Percentiles rank a stretch among this genome's conserved stretches.
phyloP scores from a whole-genome alignment of 2,329 filamentous ascomycete species.

The Microsporum audouinii region DNA sequence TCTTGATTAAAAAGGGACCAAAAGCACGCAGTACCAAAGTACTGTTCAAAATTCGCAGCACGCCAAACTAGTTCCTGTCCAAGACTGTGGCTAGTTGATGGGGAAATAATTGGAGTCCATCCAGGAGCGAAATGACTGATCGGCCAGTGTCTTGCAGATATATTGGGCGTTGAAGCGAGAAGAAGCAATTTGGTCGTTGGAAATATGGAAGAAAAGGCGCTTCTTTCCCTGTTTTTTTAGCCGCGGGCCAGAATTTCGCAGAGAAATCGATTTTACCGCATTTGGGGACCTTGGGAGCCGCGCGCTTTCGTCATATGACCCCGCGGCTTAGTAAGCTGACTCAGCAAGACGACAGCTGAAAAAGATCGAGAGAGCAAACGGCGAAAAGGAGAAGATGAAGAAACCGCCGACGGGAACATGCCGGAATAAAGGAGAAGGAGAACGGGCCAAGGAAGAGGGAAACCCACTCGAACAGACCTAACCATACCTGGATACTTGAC shows the following conservation, averaged over 20 bases:
- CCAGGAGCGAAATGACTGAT: background rate
- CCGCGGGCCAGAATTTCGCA: background rate
- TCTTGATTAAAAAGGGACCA: too few species aligned
- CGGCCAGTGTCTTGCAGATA: background rate
- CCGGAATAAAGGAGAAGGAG: background rate
- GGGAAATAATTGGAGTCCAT: background rate
- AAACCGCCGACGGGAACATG: background rate
- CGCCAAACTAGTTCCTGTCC: background rate
- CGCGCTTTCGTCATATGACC: slow-evolving; percentile 4
- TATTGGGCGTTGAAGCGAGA: background rate
- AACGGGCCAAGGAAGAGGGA: too few species aligned
- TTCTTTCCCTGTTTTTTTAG: background rate
- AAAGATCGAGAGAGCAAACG: background rate
- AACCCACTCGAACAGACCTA: too few species aligned
- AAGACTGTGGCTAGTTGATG: background rate
- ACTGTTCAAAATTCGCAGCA: background rate
- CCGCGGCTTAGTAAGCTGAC: slow-evolving; percentile 1
- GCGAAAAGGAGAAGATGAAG: background rate
- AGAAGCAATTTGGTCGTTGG: background rate
- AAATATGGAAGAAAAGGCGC: background rate
- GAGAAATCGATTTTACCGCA: background rate
- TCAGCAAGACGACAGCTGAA: background rate
- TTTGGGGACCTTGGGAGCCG: slow-evolving; percentile 8
- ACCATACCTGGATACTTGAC: too few species aligned
- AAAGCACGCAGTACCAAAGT: background rate